Evolutionary conservation across 176 grass and related monocot genomes (phyloP).

Genomic region (Carex cristatella): DNA sequence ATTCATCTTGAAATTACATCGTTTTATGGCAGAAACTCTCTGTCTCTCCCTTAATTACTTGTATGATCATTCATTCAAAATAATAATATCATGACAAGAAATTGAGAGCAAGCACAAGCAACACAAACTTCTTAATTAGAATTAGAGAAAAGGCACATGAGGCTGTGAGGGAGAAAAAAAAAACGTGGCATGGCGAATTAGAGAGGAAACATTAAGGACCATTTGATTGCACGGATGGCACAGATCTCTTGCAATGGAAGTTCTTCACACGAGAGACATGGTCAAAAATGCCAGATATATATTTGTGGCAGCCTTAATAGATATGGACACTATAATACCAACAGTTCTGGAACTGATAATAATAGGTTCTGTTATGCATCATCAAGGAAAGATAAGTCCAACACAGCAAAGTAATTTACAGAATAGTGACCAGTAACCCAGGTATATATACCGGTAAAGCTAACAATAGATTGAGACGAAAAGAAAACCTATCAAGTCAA

Average conservation of each 20-base stretch:
- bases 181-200: not conserved
- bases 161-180: not conserved
- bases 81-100: not conserved
- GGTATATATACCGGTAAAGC: not conserved
- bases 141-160: not conserved
- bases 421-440: not conserved
- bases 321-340: not conserved
- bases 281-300: not conserved
- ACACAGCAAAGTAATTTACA: conserved; percentile 7
- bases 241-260: not conserved
- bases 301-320: not conserved
- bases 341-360: conserved; percentile 5
- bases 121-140: not conserved
- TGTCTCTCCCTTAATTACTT: not conserved
- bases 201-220: not conserved
- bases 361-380: not conserved
- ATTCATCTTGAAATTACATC: not conserved
- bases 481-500: conserved; percentile 76
- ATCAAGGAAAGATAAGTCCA: not conserved
- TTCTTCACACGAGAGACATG: not conserved
- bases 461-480: not conserved
- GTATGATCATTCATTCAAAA: not conserved
- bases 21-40: not conserved
- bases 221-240: not conserved
- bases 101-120: not conserved